phyloP scores from a whole-genome alignment of 164 flowering plant genomes.

The Berberis thunbergii region DNA sequence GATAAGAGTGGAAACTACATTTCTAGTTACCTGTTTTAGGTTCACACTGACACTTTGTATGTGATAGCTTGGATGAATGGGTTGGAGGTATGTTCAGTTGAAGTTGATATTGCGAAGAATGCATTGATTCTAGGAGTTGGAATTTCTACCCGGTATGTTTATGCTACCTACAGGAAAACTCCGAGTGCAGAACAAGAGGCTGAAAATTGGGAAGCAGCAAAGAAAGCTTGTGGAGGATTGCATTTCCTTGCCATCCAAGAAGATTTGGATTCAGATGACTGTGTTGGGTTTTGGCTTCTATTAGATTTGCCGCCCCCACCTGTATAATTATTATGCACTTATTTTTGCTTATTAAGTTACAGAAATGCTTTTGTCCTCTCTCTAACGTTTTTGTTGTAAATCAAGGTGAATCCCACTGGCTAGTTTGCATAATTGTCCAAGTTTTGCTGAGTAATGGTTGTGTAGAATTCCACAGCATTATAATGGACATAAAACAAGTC shows the following conservation, averaged over 20 bases:
- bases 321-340: constrained; percentile 31
- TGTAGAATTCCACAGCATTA: too few species aligned
- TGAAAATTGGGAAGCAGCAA: constrained; percentile 97
- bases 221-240: constrained; percentile 84
- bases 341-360: too few species aligned
- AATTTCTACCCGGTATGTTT: constrained; percentile 70
- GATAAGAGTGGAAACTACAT: too few species aligned
- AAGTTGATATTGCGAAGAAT: constrained; percentile 58
- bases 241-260: constrained; percentile 95
- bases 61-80: constrained; percentile 92
- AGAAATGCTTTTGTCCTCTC: too few species aligned
- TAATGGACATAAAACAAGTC: too few species aligned
- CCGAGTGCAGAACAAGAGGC: constrained; percentile 68
- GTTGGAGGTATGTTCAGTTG: constrained; percentile 72
- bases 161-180: constrained; percentile 68
- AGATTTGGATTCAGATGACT: constrained; percentile 78
- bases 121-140: constrained; percentile 74
- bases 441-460: too few species aligned
- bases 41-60: neutral
- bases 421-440: too few species aligned
- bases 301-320: constrained; percentile 92
- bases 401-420: too few species aligned
- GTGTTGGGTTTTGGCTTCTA: constrained; percentile 94
- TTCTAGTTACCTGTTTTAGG: too few species aligned
- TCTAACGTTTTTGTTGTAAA: too few species aligned